Conservation (phyloP, 805 yeast genomes). For the Kodamaea kaohsiungensis region DNA sequence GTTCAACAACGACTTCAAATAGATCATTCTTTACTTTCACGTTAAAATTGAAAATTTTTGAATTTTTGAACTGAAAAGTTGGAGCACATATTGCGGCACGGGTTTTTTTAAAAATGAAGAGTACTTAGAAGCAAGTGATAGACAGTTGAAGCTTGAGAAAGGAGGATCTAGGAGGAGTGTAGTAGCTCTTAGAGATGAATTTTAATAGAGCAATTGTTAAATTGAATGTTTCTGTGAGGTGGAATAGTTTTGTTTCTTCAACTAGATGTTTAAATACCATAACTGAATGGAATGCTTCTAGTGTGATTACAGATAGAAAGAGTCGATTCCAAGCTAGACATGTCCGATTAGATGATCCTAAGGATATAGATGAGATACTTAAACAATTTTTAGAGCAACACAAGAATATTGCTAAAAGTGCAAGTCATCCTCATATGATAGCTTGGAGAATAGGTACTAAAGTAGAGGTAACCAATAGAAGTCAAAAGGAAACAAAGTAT, state of each 20-base stretch:
- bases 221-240: not conserved
- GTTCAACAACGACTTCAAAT: constrained; percentile 81
- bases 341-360: constrained; percentile 35
- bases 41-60: constrained; percentile 2
- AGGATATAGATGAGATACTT: constrained; percentile 47
- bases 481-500: constrained; percentile 8
- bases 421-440: constrained; percentile 71
- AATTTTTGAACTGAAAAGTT: not conserved
- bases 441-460: constrained; percentile 60
- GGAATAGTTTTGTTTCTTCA: not conserved
- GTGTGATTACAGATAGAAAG: constrained; percentile 45
- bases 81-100: not conserved
- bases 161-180: not conserved
- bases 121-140: not conserved
- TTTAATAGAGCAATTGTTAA: not conserved
- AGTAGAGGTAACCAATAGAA: not conserved
- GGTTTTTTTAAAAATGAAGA: not conserved
- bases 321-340: constrained; percentile 71
- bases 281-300: constrained; percentile 32
- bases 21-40: constrained; percentile 59
- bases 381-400: constrained; percentile 43
- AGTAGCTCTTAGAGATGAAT: not conserved
- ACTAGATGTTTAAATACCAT: constrained; percentile 6
- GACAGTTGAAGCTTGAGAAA: too few relatives aligned
- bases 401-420: constrained; percentile 49